Conservation (phyloP, 2,329 filamentous ascomycete genomes). For the Fusarium protoensiforme region DNA sequence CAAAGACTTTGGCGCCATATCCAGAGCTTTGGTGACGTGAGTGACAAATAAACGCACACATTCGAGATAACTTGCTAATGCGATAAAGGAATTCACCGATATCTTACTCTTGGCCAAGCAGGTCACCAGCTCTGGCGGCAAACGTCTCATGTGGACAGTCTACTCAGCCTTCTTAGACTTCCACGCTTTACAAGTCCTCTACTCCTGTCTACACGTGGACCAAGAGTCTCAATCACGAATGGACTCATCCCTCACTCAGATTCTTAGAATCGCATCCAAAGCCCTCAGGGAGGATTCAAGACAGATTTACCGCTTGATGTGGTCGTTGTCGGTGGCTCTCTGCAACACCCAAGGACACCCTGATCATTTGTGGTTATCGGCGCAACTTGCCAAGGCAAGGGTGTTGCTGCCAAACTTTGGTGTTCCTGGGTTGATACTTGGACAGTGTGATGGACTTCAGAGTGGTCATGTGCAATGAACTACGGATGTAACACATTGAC, state of each 20-base stretch:
- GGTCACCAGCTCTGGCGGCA: slow-evolving; percentile 7
- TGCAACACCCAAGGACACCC: slow-evolving; percentile 4
- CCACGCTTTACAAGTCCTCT: slow-evolving; percentile 27
- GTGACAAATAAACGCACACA: fast-evolving
- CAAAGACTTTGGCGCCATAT: slow-evolving; percentile 25
- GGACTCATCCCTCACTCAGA: not conserved
- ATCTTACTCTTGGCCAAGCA: slow-evolving; percentile 20
- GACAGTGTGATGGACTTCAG: slow-evolving; percentile 10
- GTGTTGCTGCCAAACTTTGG: slow-evolving; percentile 32
- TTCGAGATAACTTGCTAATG: not conserved
- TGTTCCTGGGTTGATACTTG: slow-evolving; percentile 20
- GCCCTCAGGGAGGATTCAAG: slow-evolving; percentile 26
- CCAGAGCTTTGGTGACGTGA: slow-evolving; percentile 31
- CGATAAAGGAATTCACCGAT: slow-evolving; percentile 33
- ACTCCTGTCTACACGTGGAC: not conserved
- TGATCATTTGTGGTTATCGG: slow-evolving; percentile 23
- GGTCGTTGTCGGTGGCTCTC: slow-evolving; percentile 35
- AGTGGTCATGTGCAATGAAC: not conserved
- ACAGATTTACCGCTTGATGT: slow-evolving; percentile 37
- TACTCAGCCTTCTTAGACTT: slow-evolving; percentile 34
- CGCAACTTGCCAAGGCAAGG: slow-evolving; percentile 15
- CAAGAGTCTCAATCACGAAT: not conserved
- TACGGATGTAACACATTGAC: not conserved
- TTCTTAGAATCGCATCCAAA: slow-evolving; percentile 30
- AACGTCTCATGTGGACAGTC: slow-evolving; percentile 40